Percentiles rank a stretch among this genome's conserved stretches.
These are phyloP conservation scores for Quercus cerris DNA, from an alignment of 306 rosid species.

Conservation along the genomic window DNA sequence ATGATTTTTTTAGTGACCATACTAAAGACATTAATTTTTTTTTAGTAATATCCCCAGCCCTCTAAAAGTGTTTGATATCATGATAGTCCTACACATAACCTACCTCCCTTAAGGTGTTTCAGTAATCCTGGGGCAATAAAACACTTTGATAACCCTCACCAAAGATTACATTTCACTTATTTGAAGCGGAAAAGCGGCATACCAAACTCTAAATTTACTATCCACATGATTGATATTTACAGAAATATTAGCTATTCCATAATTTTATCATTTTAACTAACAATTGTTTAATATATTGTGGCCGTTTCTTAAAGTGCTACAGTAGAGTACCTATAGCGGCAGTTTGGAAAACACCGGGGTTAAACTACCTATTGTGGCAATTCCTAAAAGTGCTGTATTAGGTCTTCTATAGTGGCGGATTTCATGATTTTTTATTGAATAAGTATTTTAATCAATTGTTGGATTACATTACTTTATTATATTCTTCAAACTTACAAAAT, in stretches of 20 bases:
- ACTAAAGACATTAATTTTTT: background rate
- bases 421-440: too few species aligned
- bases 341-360: too few species aligned
- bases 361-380: too few species aligned
- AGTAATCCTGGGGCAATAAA: background rate
- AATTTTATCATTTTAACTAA: background rate
- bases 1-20: background rate
- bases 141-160: background rate
- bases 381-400: too few species aligned
- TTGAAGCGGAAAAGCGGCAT: background rate
- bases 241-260: background rate
- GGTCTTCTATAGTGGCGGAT: too few species aligned
- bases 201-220: too few species aligned
- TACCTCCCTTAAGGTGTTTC: background rate
- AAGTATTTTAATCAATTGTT: too few species aligned
- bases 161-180: background rate
- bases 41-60: conserved; percentile 6
- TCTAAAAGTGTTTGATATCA: background rate
- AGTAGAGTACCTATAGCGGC: too few species aligned
- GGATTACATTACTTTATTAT: too few species aligned
- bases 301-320: too few species aligned
- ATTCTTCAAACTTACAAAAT: too few species aligned
- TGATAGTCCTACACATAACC: background rate
- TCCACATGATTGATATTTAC: too few species aligned
- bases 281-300: background rate